A percentile compares a stretch with the other conserved stretches of the same genome.
Conservation (phyloP, 768 basidiomycete species). For the Tricholoma furcatifolium region DNA sequence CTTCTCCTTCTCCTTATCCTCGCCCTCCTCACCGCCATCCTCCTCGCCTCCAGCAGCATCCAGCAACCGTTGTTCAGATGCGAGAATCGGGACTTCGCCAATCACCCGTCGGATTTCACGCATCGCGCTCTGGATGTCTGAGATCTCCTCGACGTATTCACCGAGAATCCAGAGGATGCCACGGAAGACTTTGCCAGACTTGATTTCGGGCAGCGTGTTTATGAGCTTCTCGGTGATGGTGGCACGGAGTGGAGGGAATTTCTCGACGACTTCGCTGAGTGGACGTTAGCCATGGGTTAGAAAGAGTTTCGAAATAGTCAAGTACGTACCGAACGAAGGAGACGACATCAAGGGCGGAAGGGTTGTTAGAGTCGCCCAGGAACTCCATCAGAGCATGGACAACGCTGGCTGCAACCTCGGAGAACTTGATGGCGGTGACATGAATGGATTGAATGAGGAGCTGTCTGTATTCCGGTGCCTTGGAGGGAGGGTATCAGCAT, state of each 20-base stretch:
- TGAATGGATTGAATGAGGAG: slow-evolving; percentile 97
- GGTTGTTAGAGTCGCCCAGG: slow-evolving; percentile 92
- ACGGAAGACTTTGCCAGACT: slow-evolving; percentile 95
- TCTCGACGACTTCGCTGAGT: slow-evolving; percentile 89
- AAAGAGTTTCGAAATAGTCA: neutral
- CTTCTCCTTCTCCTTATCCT: slow-evolving; percentile 50
- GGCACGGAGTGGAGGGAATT: slow-evolving; percentile 84
- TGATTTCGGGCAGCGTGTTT: slow-evolving; percentile 79
- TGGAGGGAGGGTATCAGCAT: neutral
- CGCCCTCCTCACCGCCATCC: slow-evolving; percentile 43
- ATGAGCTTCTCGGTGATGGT: slow-evolving; percentile 87
- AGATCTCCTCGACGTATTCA: slow-evolving; percentile 75
- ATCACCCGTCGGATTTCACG: slow-evolving; percentile 79
- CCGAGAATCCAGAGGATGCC: slow-evolving; percentile 98
- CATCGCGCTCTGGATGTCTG: slow-evolving; percentile 73
- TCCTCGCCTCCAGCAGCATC: slow-evolving; percentile 63
- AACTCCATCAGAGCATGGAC: slow-evolving; percentile 94
- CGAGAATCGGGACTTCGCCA: slow-evolving; percentile 97
- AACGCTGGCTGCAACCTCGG: slow-evolving; percentile 93
- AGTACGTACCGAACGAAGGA: slow-evolving; percentile 49
- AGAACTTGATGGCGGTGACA: slow-evolving; percentile 93
- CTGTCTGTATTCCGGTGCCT: slow-evolving; percentile 95
- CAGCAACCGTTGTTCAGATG: slow-evolving; percentile 80
- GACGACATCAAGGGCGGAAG: slow-evolving; percentile 93
- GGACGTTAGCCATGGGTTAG: neutral